Percentiles rank a stretch among this genome's conserved stretches.
Conservation (phyloP, 305 asterid species). For the Solanum hybrid region DNA sequence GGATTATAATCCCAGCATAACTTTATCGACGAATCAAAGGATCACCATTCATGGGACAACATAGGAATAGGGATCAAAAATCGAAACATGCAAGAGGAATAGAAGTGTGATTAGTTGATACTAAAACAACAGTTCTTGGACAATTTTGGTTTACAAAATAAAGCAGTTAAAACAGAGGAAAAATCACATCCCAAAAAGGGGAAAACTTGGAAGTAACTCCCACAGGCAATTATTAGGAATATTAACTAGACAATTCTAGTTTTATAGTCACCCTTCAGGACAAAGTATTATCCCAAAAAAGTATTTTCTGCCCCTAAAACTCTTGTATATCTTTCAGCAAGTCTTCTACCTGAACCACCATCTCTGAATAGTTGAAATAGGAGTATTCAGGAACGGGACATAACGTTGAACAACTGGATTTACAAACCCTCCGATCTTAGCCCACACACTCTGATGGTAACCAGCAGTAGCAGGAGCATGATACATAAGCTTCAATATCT, state of each 20-base stretch:
- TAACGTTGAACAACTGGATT: slow-evolving; percentile 56
- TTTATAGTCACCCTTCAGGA: background rate
- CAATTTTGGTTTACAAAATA: background rate
- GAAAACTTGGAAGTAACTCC: background rate
- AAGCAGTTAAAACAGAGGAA: background rate
- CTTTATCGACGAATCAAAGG: background rate
- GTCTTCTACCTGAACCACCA: slow-evolving; percentile 85
- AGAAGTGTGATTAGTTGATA: background rate
- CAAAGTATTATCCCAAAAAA: background rate
- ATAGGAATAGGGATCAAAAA: background rate
- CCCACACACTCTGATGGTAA: slow-evolving; percentile 86
- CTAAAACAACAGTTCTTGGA: background rate
- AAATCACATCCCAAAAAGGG: background rate
- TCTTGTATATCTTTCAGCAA: background rate
- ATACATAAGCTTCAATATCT: slow-evolving; percentile 94
- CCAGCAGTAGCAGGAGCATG: slow-evolving; percentile 80
- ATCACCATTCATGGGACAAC: background rate
- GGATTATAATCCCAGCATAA: background rate
- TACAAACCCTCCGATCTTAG: slow-evolving; percentile 53
- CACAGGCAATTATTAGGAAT: background rate
- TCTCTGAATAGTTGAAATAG: slow-evolving; percentile 50
- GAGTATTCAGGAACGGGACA: slow-evolving; percentile 72
- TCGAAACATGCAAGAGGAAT: background rate
- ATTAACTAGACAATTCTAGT: background rate
- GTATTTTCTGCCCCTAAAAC: background rate